A percentile compares a stretch with the other conserved stretches of the same genome.
Evolutionary conservation across 208 protist genomes (phyloP).

Genomic region (Wallacemonas sp.): DNA sequence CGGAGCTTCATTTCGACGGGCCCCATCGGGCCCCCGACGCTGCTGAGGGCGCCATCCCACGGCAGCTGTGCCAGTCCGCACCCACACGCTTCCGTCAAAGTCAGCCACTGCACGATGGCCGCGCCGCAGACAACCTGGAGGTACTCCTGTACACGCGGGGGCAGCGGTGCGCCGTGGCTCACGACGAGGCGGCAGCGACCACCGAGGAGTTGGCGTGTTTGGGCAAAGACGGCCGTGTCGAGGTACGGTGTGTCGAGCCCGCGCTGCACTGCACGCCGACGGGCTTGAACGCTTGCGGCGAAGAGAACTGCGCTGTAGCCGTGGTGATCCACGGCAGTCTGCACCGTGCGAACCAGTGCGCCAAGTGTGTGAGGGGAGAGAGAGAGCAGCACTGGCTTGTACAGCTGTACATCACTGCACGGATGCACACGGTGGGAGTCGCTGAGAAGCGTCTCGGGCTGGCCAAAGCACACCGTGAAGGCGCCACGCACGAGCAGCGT

Average conservation of each 20-base stretch:
- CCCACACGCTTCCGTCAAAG: constrained; percentile 44
- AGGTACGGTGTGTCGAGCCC: constrained; percentile 76
- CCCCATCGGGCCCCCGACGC: constrained; percentile 49
- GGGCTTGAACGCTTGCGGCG: constrained; percentile 55
- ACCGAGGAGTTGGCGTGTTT: constrained; percentile 71
- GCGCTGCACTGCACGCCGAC: constrained; percentile 46
- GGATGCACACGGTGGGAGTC: constrained; percentile 37
- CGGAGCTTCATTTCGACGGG: constrained; percentile 85
- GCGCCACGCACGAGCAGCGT: constrained; percentile 42
- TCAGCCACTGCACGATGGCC: constrained; percentile 59
- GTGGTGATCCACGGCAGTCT: constrained; percentile 35
- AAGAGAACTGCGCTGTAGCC: constrained; percentile 60
- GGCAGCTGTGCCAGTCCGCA: constrained; percentile 38
- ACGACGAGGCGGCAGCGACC: constrained; percentile 62
- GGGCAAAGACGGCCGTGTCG: constrained; percentile 74
- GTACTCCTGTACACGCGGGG: constrained; percentile 61
- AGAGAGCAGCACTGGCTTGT: constrained; percentile 59
- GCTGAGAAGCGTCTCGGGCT: constrained; percentile 49
- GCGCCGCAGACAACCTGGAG: constrained; percentile 64
- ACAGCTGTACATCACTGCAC: constrained; percentile 75
- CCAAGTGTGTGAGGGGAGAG: constrained; percentile 71
- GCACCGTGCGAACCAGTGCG: constrained; percentile 41
- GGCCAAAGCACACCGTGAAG: constrained; percentile 65
- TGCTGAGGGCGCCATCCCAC: constrained; percentile 25
- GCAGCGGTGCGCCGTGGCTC: constrained; percentile 50